A percentile compares a stretch with the other conserved stretches of the same genome.
These are phyloP conservation scores for Geotrichum citri-aurantii DNA, from an alignment of 1,139 yeast species.

Conservation along the genomic window DNA sequence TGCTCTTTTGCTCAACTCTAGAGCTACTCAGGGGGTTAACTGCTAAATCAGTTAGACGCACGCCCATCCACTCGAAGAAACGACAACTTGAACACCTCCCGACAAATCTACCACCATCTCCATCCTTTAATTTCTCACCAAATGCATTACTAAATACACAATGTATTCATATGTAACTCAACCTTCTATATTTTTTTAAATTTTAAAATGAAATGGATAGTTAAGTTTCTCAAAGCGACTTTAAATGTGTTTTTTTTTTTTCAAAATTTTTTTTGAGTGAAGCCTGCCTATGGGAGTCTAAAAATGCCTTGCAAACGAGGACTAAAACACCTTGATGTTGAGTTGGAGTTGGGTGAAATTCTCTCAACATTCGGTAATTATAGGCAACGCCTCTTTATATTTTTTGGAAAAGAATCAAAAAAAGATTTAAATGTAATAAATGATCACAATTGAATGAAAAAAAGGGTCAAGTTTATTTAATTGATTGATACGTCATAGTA, in stretches of 20 bases:
- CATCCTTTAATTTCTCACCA: background rate
- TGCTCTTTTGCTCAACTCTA: constrained; percentile 85
- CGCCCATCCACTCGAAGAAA: background rate
- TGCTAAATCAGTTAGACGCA: constrained; percentile 46
- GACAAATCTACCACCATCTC: background rate
- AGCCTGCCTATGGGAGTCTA: too few relatives aligned
- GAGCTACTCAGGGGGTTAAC: constrained; percentile 86
- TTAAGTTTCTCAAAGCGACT: background rate
- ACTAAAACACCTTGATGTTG: too few relatives aligned
- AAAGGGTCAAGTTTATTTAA: too few relatives aligned
- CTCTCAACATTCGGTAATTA: too few relatives aligned
- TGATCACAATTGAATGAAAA: too few relatives aligned
- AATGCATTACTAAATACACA: background rate
- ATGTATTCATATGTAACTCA: background rate
- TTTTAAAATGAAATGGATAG: background rate
- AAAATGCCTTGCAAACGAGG: too few relatives aligned
- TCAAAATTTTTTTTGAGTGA: background rate
- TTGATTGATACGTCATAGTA: too few relatives aligned
- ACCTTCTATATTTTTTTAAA: background rate
- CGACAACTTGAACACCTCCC: background rate
- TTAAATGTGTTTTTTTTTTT: background rate
- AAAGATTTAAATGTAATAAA: too few relatives aligned
- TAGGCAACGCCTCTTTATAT: too few relatives aligned
- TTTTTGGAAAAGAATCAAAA: too few relatives aligned
- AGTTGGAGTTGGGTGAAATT: too few relatives aligned